Evolutionary conservation across 805 yeast genomes (phyloP).

Genomic region (Zygosaccharomyces gambellarensis): DNA sequence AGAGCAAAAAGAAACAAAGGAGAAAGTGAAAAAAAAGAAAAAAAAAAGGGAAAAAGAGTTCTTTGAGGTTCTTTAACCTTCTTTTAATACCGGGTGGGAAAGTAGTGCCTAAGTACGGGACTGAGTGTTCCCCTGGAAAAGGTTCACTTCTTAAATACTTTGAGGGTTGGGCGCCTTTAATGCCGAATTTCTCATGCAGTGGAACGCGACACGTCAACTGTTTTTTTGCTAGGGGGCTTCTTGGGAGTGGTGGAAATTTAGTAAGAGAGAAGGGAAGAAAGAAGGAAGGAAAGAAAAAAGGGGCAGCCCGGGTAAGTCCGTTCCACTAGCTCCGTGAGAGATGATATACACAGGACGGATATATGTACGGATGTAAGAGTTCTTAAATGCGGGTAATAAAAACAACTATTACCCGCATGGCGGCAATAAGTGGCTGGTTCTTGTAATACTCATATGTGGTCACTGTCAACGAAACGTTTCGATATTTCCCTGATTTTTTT

Average conservation of each 20-base stretch:
- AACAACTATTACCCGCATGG: too few species aligned
- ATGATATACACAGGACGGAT: not conserved
- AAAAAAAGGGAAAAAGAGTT: not conserved
- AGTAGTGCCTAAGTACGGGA: constrained; percentile 5
- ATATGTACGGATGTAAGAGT: not conserved
- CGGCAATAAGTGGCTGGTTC: too few species aligned
- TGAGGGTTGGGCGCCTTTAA: constrained; percentile 2
- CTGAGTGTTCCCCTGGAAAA: constrained; percentile 5
- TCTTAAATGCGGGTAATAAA: too few species aligned
- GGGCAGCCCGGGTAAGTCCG: not conserved
- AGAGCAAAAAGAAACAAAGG: not conserved
- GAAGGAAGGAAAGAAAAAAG: not conserved
- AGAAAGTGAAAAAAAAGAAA: not conserved
- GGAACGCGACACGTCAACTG: constrained; percentile 9
- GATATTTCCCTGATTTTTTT: not conserved
- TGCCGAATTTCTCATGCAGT: constrained; percentile 1
- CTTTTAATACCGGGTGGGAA: not conserved
- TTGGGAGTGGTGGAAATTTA: not conserved
- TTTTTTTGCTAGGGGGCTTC: not conserved
- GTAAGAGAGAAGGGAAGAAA: not conserved
- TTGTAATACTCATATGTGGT: too few species aligned
- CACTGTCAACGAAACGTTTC: too few species aligned
- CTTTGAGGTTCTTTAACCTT: constrained; percentile 8
- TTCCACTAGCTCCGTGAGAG: not conserved
- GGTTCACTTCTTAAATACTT: constrained; percentile 6